Evolutionary conservation across 345 rosid species (phyloP), one percentile per base, ranked within the genome.

Genomic region (Hibiscus syriacus): DNA sequence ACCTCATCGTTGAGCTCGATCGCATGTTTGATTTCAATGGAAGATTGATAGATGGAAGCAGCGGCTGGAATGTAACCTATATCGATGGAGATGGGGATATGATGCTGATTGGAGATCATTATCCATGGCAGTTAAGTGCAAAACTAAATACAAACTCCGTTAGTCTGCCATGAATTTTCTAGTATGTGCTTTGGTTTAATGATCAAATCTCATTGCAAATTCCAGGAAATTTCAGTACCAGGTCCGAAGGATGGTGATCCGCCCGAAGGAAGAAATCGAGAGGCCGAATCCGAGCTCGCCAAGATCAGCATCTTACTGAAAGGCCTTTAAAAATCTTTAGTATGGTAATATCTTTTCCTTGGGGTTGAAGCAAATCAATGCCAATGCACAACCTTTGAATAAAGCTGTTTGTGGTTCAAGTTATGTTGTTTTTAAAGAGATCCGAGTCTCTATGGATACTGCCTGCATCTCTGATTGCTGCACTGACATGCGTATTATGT

Each of bases 121-220:
- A 46, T 55, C 75, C 72, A 16, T 80, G 88, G 88, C 74, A 78
- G 87, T 83, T 78, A 77, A 80, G 82, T 77, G 41, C 50, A 54
- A 67, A 41, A 73, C 38, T 55, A 16, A 62, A 61, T 5, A n/a
- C 38, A 8, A 39, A n/a, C n/a, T n/a, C n/a, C n/a, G n/a, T n/a
- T n/a, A 39, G 6, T 27, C 53, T 45, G 38, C 4, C 52, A 22
- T 61, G 12, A 13, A 12, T 12, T 38, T 54, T 53, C 22, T 3
- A 13, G 7, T 4, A 16, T 45, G 14, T n/a, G 2, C 13, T 6
- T 11, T 53, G 16, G 34, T 45, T 64, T 68, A 45, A 38, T 19
- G n/a, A 45, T 19, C 7, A 13, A n/a, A 14, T 14, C 55, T 29
- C n/a, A n/a, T n/a, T n/a, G n/a, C n/a, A n/a, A n/a, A n/a, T 22